Evolutionary conservation across 2,329 filamentous ascomycete genomes (phyloP).

Genomic region (Xylogone sp.): DNA sequence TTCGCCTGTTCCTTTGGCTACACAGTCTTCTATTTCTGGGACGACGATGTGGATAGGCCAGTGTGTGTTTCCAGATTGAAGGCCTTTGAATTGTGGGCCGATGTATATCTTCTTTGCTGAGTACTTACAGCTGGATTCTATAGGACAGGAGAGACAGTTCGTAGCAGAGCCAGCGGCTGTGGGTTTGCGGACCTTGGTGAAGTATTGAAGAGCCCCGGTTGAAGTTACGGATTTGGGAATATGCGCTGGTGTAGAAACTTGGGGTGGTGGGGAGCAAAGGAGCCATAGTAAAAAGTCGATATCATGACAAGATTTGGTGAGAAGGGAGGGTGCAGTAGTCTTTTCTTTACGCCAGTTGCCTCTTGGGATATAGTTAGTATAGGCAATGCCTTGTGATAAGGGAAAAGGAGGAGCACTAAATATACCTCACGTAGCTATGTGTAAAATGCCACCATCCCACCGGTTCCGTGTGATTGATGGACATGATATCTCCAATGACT

Average conservation of each 20-base stretch:
- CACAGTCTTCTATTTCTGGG: constrained; percentile 82
- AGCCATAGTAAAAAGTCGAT: constrained; percentile 93
- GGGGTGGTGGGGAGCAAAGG: constrained; percentile 58
- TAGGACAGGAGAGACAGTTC: constrained; percentile 80
- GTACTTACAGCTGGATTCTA: constrained; percentile 74
- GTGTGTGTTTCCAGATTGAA: constrained; percentile 61
- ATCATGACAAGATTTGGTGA: constrained; percentile 96
- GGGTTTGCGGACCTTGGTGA: constrained; percentile 74
- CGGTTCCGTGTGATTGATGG: constrained; percentile 87
- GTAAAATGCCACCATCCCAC: constrained; percentile 96
- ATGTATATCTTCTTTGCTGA: constrained; percentile 80
- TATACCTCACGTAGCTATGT: constrained; percentile 75
- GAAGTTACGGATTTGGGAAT: constrained; percentile 74
- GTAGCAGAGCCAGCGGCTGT: constrained; percentile 69
- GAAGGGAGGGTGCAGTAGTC: constrained; percentile 71
- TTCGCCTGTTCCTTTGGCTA: constrained; percentile 43
- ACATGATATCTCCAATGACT: constrained; percentile 79
- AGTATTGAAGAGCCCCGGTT: constrained; percentile 72
- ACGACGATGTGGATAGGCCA: constrained; percentile 92
- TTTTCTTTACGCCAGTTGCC: constrained; percentile 90
- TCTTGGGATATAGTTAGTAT: constrained; percentile 32
- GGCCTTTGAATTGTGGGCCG: constrained; percentile 43
- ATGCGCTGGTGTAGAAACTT: constrained; percentile 44
- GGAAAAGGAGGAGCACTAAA: background rate
- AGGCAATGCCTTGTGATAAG: no score